Conservation (phyloP, 2,329 filamentous ascomycete genomes). For the Hypoxylon sp. region DNA sequence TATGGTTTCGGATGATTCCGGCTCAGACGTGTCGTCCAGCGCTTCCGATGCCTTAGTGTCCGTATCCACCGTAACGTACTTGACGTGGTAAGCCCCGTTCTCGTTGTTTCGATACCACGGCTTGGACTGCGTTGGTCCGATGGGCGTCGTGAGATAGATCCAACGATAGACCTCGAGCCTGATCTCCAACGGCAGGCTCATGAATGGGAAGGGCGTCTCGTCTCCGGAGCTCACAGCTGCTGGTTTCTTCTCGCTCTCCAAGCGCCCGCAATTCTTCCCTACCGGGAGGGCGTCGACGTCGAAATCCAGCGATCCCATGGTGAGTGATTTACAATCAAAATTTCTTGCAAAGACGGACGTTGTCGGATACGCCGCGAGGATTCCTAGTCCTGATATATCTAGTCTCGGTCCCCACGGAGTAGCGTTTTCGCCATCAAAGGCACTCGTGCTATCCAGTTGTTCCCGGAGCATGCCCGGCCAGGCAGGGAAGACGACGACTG, state of each 20-base stretch:
- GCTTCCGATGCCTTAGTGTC: neutral
- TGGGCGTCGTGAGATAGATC: constrained; percentile 50
- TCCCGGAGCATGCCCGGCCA: constrained; percentile 13
- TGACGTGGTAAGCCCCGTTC: constrained; percentile 46
- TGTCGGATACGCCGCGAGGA: neutral
- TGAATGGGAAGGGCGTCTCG: constrained; percentile 38
- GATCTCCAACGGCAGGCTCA: constrained; percentile 54
- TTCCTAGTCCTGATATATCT: neutral
- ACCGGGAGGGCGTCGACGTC: constrained; percentile 29
- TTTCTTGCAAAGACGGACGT: neutral
- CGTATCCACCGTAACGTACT: constrained; percentile 6
- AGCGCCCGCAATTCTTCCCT: constrained; percentile 17
- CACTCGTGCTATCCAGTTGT: constrained; percentile 13
- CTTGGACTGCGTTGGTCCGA: constrained; percentile 50
- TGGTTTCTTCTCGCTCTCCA: constrained; percentile 12
- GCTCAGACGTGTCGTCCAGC: neutral
- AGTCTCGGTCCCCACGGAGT: constrained; percentile 17
- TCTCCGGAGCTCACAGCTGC: constrained; percentile 16
- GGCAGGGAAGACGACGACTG: neutral
- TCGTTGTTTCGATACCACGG: constrained; percentile 51
- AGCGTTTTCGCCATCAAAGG: constrained; percentile 19
- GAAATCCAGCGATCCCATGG: constrained; percentile 10
- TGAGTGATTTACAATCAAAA: constrained; percentile 5
- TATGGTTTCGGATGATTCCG: neutral
- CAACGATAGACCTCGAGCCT: constrained; percentile 57